A percentile compares a stretch with the other conserved stretches of the same genome.
Conservation (phyloP, 345 rosid genomes). For the Combretum micranthum region DNA sequence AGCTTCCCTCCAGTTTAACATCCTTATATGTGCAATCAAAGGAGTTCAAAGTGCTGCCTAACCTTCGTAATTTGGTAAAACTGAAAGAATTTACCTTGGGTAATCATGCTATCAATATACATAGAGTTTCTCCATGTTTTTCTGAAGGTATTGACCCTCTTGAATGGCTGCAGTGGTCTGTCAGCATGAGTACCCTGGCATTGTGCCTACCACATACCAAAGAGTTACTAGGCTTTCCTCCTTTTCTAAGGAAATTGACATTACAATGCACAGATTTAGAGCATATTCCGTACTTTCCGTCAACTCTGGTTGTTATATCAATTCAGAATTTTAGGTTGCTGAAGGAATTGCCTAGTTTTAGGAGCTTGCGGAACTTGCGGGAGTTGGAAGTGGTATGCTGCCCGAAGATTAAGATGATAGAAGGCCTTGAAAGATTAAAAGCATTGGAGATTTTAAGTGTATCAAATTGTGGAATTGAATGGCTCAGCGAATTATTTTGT, state of each 20-base stretch:
- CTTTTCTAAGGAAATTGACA: neutral
- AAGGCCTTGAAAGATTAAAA: neutral
- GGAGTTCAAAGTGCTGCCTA: too few relatives aligned
- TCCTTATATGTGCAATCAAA: too few relatives aligned
- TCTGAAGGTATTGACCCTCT: too few relatives aligned
- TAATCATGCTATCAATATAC: neutral
- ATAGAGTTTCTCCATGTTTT: too few relatives aligned
- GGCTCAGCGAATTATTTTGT: slow-evolving; percentile 28
- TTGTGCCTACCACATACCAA: neutral
- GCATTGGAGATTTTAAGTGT: neutral
- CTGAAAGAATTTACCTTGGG: neutral
- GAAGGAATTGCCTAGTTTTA: neutral
- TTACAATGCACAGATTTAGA: neutral
- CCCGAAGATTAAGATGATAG: neutral
- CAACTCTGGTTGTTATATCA: too few relatives aligned
- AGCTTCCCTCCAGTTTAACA: too few relatives aligned
- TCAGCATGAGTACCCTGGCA: neutral
- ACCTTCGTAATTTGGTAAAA: too few relatives aligned
- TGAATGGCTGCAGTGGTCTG: neutral
- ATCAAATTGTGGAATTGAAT: neutral
- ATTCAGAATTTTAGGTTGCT: too few relatives aligned
- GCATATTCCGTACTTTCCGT: neutral
- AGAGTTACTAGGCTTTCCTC: neutral
- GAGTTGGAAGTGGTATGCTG: neutral
- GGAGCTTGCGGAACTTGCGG: neutral